Base-by-base conservation (phyloP, 768 basidiomycete genomes). In the Mrakia hoshinonis region DNA sequence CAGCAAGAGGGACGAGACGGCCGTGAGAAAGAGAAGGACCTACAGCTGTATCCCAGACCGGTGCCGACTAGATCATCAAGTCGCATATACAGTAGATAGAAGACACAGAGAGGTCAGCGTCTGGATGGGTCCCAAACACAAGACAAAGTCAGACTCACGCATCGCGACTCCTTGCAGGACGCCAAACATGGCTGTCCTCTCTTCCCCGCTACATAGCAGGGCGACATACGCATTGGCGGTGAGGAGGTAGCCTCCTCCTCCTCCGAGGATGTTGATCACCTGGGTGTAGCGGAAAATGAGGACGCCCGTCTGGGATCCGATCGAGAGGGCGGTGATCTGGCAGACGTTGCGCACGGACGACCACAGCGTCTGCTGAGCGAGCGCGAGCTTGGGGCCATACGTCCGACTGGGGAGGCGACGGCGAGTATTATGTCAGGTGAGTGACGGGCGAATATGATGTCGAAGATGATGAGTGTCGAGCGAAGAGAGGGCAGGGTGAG, bases 251-350 rank as follows among this genome's bases (percentile, higher is more conserved):
- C 62, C 60, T 5, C 47, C 58, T 26, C 62, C 60, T 0, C 76
- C 76, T 6, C 79, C 79, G 6, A 78, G 54, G 22, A 79, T 75
- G 22, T 78, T 79, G 72, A 79, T 69, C n/a, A 77, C 34, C 68
- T 80, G 79, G 1, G 79, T 76, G 13, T 67, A 63, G 61, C 76
- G 77, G 34, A 79, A 75, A 29, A 78, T 75, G 5, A 52, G 52
- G n/a, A 78, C 73, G 5, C 77, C 78, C 4, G 55, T 22, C 15
- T n/a, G 51, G 0, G 74, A 75, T 7, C 79, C 78, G 26, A 73
- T 34, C 12, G 68, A 65, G 43, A 76, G 61, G 0, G 76, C 76
- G 38, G 73, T 74, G 55, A 77, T 76, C 72, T 80, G 79, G 39
- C 64, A 70, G 31, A 78, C 65, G 52, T 78, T 78, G 3, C 79